A percentile compares a stretch with the other conserved stretches of the same genome.
Conservation (phyloP, 192 early-diverging fungal genomes). For the Jimgerdemannia flammicorona region DNA sequence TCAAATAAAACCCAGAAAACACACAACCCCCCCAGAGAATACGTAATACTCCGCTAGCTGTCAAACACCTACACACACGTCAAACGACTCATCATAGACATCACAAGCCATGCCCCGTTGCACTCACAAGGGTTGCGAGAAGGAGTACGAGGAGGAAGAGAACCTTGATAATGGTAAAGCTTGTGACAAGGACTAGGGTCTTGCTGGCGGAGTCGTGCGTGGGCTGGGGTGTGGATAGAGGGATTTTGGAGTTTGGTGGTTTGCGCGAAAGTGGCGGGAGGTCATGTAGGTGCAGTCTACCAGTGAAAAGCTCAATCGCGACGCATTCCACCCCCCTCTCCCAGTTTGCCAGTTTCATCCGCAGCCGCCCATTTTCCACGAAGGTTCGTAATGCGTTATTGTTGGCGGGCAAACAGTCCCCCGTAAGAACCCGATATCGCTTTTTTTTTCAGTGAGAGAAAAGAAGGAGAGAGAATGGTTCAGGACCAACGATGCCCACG, state of each 20-base stretch:
- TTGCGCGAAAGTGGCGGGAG: neutral
- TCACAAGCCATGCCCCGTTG: slow-evolving; percentile 51
- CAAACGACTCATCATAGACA: neutral
- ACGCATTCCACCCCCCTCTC: neutral
- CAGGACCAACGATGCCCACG: neutral
- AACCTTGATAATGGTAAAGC: slow-evolving; percentile 59
- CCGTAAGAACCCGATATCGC: no score
- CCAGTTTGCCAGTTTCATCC: slow-evolving; percentile 84
- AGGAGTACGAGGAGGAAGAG: slow-evolving; percentile 68
- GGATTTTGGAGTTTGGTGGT: neutral
- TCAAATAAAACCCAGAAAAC: neutral
- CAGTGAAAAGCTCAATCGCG: neutral
- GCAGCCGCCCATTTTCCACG: slow-evolving; percentile 91
- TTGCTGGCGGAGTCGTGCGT: no score
- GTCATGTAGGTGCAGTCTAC: no score
- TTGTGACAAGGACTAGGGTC: neutral
- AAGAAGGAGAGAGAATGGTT: neutral
- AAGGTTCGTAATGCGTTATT: slow-evolving; percentile 55
- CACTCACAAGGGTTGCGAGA: slow-evolving; percentile 82
- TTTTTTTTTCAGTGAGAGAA: neutral
- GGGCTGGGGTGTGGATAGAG: neutral
- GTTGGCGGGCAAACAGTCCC: neutral
- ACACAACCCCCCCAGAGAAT: neutral
- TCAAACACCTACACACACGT: neutral
- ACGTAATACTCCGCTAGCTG: neutral